phyloP scores from a whole-genome alignment of 495 filamentous ascomycete species.

The Penicillium bovifimosum region DNA sequence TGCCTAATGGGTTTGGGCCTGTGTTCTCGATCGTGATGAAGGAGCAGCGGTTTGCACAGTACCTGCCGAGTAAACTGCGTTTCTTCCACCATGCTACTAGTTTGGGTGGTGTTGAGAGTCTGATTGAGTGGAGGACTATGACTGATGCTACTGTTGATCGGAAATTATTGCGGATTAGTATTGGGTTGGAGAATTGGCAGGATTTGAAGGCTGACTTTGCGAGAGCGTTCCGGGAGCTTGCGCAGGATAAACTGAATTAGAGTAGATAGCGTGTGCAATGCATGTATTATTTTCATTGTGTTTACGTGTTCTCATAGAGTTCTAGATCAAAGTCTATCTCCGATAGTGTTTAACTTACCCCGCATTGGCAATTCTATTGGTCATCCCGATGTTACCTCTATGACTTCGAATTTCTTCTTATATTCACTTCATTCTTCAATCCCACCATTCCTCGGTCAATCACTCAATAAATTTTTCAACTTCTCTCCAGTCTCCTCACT shows the following conservation, averaged over 20 bases:
- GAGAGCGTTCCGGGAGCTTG: conserved; percentile 50
- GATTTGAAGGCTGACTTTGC: conserved; percentile 76
- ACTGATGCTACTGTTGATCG: conserved; percentile 68
- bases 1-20: conserved; percentile 86
- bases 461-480: too few relatives aligned
- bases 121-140: conserved; percentile 74
- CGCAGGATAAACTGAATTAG: not conserved
- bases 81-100: conserved; percentile 95
- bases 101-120: conserved; percentile 85
- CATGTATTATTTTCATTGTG: too few relatives aligned
- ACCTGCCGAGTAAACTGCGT: conserved; percentile 67
- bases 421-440: too few relatives aligned
- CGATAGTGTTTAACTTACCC: not conserved
- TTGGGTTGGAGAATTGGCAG: conserved; percentile 83
- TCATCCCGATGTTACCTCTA: not conserved
- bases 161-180: conserved; percentile 70
- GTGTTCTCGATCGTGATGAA: conserved; percentile 75
- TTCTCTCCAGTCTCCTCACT: not conserved
- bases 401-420: not conserved
- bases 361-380: conserved; percentile 10
- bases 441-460: not conserved
- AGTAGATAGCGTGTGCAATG: not conserved
- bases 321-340: too few relatives aligned
- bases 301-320: too few relatives aligned
- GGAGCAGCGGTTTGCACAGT: conserved; percentile 52